These are phyloP conservation scores for Aeschynomene evenia DNA, from an alignment of 306 rosid species.

Conservation along the genomic window DNA sequence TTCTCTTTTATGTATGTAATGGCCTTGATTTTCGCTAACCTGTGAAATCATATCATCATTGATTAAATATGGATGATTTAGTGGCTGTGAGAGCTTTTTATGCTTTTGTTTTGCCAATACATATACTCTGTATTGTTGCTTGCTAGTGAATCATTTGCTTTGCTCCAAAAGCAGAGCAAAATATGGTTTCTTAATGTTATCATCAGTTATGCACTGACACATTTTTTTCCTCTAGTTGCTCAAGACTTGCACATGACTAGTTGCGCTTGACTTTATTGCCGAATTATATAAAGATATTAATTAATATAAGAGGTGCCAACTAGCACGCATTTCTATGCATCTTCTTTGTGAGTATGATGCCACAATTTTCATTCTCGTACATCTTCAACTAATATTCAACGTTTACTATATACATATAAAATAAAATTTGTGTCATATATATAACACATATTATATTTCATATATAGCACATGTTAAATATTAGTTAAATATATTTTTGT, in stretches of 20 bases:
- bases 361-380: no score
- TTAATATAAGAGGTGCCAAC: not conserved
- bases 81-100: conserved; percentile 18
- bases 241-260: not conserved
- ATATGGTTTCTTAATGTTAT: not conserved
- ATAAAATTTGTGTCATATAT: no score
- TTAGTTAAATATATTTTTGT: no score
- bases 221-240: not conserved
- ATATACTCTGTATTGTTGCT: conserved; percentile 6
- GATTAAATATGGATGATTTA: conserved; percentile 28
- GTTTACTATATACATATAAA: no score
- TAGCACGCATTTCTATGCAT: not conserved
- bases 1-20: not conserved
- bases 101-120: not conserved
- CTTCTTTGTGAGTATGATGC: not conserved
- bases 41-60: not conserved
- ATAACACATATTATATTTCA: no score
- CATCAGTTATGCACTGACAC: not conserved
- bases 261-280: not conserved
- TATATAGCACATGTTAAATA: no score
- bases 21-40: not conserved
- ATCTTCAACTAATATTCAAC: no score
- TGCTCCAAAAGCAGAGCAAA: conserved; percentile 1
- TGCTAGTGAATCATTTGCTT: conserved; percentile 12
- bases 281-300: no score